Conservation (phyloP, 208 protist species). For the Blechomonas ayalai region DNA sequence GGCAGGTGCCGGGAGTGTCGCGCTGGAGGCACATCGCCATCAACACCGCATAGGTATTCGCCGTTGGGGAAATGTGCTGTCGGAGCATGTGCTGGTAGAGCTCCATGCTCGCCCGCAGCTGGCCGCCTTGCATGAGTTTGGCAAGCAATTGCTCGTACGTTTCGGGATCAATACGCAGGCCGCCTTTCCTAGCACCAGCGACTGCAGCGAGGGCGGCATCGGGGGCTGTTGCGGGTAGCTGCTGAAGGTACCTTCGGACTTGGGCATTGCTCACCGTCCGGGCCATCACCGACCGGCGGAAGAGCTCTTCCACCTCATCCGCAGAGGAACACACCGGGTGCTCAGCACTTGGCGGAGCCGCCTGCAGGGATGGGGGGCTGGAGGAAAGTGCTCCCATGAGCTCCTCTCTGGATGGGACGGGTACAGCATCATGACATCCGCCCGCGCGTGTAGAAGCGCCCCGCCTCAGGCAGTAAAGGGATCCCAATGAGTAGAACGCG, state of each 20-base stretch:
- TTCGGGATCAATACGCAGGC: conserved; percentile 40
- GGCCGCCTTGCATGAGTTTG: conserved; percentile 50
- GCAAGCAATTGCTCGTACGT: conserved; percentile 65
- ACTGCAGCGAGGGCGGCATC: conserved; percentile 51
- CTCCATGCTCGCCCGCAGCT: conserved; percentile 75
- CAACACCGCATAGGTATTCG: conserved; percentile 58
- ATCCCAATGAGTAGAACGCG: too few species aligned
- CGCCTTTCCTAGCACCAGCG: conserved; percentile 40
- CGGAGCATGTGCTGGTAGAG: conserved; percentile 62
- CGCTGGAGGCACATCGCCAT: conserved; percentile 78
- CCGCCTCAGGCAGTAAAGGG: too few species aligned
- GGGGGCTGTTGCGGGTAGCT: conserved; percentile 39
- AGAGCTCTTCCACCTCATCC: conserved; percentile 49
- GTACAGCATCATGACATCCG: too few species aligned
- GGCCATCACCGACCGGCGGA: conserved; percentile 50
- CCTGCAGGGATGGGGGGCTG: too few species aligned
- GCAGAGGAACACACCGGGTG: too few species aligned
- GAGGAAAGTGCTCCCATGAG: too few species aligned
- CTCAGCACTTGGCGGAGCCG: too few species aligned
- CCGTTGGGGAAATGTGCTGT: conserved; percentile 43
- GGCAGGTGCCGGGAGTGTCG: conserved; percentile 44
- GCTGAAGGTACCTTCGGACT: conserved; percentile 60
- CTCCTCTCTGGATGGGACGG: too few species aligned
- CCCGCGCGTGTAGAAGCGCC: too few species aligned
- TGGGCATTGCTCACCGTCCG: conserved; percentile 77